Evolutionary conservation across 1,139 yeast species (phyloP).

Genomic region (Magnusiomyces ingens): DNA sequence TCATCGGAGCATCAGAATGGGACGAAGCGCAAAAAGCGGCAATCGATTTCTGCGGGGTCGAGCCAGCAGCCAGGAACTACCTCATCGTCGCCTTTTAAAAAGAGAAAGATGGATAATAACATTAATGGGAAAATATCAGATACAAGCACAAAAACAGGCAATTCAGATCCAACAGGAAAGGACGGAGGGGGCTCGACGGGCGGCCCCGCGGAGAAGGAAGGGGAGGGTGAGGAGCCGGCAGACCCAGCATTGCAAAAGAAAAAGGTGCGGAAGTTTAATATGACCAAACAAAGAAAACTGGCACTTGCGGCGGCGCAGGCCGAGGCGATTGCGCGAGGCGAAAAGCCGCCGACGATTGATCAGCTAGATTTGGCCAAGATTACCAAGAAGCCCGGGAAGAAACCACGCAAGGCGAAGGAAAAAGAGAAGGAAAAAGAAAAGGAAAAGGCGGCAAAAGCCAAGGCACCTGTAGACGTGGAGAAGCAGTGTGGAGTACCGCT

Average conservation of each 20-base stretch:
- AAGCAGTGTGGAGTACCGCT: slow-evolving; percentile 94
- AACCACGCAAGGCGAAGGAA: slow-evolving; percentile 33
- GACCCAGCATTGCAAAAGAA: background rate
- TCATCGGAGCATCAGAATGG: background rate
- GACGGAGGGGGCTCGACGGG: background rate
- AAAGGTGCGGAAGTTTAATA: slow-evolving; percentile 14
- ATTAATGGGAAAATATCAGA: background rate
- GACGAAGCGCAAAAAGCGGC: slow-evolving; percentile 1
- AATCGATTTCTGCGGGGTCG: background rate
- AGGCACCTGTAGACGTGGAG: slow-evolving; percentile 88
- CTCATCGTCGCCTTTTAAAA: background rate
- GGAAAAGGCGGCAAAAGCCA: slow-evolving; percentile 52
- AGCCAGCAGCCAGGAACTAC: background rate
- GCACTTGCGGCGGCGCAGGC: slow-evolving; percentile 16
- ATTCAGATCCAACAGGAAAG: background rate
- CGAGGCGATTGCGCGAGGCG: slow-evolving; percentile 16
- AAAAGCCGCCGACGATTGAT: slow-evolving; percentile 14
- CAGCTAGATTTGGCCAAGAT: slow-evolving; percentile 12
- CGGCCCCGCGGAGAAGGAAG: background rate
- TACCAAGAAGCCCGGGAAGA: slow-evolving; percentile 15
- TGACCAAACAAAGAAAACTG: slow-evolving; percentile 14
- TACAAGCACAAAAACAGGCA: background rate
- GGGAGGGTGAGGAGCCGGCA: slow-evolving; percentile 3
- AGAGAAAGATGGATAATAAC: background rate
- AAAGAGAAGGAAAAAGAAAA: slow-evolving; percentile 24